These are phyloP conservation scores for Aspergillus sp. DNA, from an alignment of 2,329 filamentous ascomycete genomes.

Conservation along the genomic window DNA sequence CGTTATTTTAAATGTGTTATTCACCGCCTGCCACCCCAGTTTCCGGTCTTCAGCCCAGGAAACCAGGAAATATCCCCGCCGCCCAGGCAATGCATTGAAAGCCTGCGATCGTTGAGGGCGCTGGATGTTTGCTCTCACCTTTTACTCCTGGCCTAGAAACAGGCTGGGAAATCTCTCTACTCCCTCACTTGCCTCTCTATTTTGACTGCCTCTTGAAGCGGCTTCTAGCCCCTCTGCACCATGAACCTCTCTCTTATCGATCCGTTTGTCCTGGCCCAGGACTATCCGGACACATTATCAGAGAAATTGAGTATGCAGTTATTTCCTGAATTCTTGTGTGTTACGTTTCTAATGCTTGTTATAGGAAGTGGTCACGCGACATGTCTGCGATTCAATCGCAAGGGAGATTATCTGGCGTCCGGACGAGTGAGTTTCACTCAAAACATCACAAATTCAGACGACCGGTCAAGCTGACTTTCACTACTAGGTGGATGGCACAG, in stretches of 20 bases:
- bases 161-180: constrained; percentile 23
- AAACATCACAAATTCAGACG: neutral
- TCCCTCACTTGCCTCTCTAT: constrained; percentile 1
- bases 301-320: constrained; percentile 70
- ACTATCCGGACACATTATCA: constrained; percentile 88
- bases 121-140: constrained; percentile 28
- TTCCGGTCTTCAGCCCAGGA: constrained; percentile 10
- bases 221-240: constrained; percentile 8
- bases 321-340: neutral
- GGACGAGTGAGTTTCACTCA: constrained; percentile 63
- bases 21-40: constrained; percentile 24
- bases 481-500: constrained; percentile 72
- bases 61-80: constrained; percentile 5
- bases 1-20: constrained; percentile 19
- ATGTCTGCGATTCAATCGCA: constrained; percentile 83
- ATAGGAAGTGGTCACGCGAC: constrained; percentile 63
- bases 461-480: constrained; percentile 16
- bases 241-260: constrained; percentile 75
- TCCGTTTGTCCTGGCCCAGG: constrained; percentile 70
- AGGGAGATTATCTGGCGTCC: constrained; percentile 90
- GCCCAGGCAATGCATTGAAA: constrained; percentile 8
- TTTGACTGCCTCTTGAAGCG: neutral
- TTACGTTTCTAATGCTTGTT: constrained; percentile 15
- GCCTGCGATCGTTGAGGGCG: constrained; percentile 7
- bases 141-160: constrained; percentile 22